Evolutionary conservation across 2,329 filamentous ascomycete genomes (phyloP).

Genomic region (Rutstroemia sp.): DNA sequence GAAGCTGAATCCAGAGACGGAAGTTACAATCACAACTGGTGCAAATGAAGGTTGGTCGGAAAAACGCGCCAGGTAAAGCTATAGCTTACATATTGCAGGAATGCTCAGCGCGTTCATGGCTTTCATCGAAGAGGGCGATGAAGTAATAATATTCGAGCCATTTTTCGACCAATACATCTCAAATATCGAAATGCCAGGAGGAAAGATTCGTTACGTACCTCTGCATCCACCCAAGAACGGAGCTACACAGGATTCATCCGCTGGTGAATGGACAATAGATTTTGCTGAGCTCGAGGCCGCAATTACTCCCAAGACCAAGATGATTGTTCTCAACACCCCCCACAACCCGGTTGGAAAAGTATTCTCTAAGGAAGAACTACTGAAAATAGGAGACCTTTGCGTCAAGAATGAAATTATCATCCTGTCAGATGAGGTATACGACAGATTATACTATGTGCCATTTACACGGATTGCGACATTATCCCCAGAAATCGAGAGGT

Average conservation of each 20-base stretch:
- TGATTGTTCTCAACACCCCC: constrained; percentile 85
- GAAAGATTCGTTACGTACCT: constrained; percentile 92
- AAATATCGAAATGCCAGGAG: constrained; percentile 98
- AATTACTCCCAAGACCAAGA: constrained; percentile 82
- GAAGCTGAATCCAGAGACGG: constrained; percentile 75
- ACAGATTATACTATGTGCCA: constrained; percentile 88
- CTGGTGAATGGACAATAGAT: constrained; percentile 82
- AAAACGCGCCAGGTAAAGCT: neutral
- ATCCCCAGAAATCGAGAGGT: constrained; percentile 77
- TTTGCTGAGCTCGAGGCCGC: constrained; percentile 73
- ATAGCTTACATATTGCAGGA: constrained; percentile 35
- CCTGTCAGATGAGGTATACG: constrained; percentile 87
- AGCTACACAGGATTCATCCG: constrained; percentile 70
- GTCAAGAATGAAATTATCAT: constrained; percentile 93
- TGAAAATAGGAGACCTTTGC: constrained; percentile 78
- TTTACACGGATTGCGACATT: constrained; percentile 90
- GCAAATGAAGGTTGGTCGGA: constrained; percentile 61
- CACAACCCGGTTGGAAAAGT: constrained; percentile 97
- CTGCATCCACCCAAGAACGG: constrained; percentile 81
- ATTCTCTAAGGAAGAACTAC: constrained; percentile 74
- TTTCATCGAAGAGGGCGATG: constrained; percentile 88
- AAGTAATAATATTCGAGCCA: constrained; percentile 96
- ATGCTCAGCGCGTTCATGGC: constrained; percentile 98
- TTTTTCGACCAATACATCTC: constrained; percentile 99
- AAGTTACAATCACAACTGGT: constrained; percentile 90